Base-by-base conservation (phyloP, 352 stramenopile species). In the Phytophthora nicotianae region DNA sequence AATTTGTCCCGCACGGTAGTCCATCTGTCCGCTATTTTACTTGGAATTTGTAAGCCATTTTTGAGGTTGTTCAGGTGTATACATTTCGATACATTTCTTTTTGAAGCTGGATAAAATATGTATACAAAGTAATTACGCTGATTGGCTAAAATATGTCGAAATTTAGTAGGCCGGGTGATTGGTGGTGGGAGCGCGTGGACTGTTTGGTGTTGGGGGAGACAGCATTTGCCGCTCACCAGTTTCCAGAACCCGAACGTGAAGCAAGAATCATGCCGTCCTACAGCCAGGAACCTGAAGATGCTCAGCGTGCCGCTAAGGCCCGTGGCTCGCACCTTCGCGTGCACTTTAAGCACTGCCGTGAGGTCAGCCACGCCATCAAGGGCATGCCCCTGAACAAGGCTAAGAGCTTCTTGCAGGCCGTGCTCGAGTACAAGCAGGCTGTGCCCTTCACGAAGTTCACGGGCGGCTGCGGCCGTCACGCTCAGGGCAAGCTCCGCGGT, bases 291-390 rank as follows among this genome's bases (percentile, higher is more conserved):
- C 88, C 88, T 65, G 88, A 96, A 89, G 86, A 96, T 67, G 83
- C 77, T 43, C 84, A 92, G 77, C 83, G 84, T 66, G 84, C 86
- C 53, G 86, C 86, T 66, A 99, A 99, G 89, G 90, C 96, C 33
- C 90, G 97, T 55, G 97, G 96, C 70, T 98, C 93, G 64, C 93
- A 99, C 86, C 87, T 99, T 40, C 93, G 97, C 72, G 95, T 99
- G 73, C 98, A 99, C 88, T 99, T 98, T 91, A 99, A 99, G 95
- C 97, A 99, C 91, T 99, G 97, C 81, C 93, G 97, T 70, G 97
- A 99, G 78, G 98, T 99, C 46, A 93, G 85, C 67, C 91, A 98
- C 75, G 89, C 94, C 65, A 99, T 99, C 87, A 98, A 99, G 82
- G 97, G 97, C 68, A 97, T 98, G 95, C 91, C 92, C 45, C 77